phyloP scores from a whole-genome alignment of 768 basidiomycete species.

The Coprinopsis cinerea region DNA sequence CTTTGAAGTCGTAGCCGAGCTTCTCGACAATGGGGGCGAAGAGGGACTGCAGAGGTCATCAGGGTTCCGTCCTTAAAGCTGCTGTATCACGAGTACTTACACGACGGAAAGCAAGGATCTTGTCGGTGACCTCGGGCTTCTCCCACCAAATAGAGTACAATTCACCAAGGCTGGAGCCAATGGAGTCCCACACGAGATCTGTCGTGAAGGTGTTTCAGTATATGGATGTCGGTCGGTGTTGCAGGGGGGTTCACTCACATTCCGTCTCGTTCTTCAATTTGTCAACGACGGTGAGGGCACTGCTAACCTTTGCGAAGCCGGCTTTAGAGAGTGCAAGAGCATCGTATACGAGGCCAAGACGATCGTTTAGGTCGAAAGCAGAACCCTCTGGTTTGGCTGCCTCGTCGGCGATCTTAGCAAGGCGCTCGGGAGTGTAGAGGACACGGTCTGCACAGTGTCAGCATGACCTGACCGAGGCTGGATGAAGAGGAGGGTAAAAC shows the following conservation, averaged over 20 bases:
- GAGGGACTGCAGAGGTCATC: conserved; percentile 35
- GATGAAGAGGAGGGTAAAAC: conserved; percentile 22
- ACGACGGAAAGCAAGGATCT: conserved; percentile 54
- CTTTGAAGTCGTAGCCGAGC: conserved; percentile 72
- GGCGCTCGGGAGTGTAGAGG: conserved; percentile 74
- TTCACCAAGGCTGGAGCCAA: conserved; percentile 47
- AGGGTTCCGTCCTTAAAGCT: conserved; percentile 2
- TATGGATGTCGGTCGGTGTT: no score
- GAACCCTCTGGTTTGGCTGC: conserved; percentile 56
- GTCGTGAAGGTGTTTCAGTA: background rate
- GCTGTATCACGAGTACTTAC: conserved; percentile 31
- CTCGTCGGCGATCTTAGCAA: conserved; percentile 73
- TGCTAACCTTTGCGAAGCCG: conserved; percentile 72
- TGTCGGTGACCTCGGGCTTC: conserved; percentile 44
- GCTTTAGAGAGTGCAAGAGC: conserved; percentile 75
- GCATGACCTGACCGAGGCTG: background rate
- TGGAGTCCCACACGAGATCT: conserved; percentile 82
- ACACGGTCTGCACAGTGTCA: conserved; percentile 58
- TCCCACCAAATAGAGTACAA: conserved; percentile 82
- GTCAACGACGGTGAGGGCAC: conserved; percentile 67
- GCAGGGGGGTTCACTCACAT: conserved; percentile 35
- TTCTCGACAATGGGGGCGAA: conserved; percentile 72
- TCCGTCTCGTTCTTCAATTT: conserved; percentile 71
- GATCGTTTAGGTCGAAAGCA: conserved; percentile 75
- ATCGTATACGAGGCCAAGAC: conserved; percentile 86